A percentile compares a stretch with the other conserved stretches of the same genome.
These are phyloP conservation scores for Solanum medicagineum DNA, from an alignment of 257 asterid species.

Conservation along the genomic window DNA sequence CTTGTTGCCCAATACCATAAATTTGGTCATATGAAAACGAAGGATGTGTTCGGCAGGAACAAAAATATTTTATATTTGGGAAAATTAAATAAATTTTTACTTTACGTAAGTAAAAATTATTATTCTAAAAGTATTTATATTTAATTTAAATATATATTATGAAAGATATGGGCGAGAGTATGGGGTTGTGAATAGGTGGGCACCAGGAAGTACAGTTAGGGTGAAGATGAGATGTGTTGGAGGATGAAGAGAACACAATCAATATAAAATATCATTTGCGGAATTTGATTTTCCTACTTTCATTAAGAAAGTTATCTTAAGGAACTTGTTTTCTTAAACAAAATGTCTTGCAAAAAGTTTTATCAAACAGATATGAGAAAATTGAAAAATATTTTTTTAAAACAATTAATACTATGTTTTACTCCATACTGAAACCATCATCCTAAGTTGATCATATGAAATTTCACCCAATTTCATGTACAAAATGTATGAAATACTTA, in stretches of 20 bases:
- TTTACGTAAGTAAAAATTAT: neutral
- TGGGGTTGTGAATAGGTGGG: neutral
- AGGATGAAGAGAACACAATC: too few species aligned
- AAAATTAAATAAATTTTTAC: too few species aligned
- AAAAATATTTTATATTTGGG: rapidly evolving
- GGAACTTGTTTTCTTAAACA: neutral
- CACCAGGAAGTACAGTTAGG: neutral
- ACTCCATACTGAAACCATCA: neutral
- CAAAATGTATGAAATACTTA: too few species aligned
- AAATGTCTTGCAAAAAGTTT: neutral
- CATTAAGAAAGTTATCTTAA: neutral
- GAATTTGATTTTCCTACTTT: neutral
- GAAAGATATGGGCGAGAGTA: neutral
- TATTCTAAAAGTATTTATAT: neutral
- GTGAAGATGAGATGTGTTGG: neutral
- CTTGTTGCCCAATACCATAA: neutral
- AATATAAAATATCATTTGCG: neutral
- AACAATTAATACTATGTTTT: neutral
- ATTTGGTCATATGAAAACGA: neutral
- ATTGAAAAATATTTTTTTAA: neutral
- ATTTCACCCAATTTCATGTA: too few species aligned
- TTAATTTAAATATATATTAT: neutral
- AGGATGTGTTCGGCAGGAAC: neutral
- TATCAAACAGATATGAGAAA: neutral
- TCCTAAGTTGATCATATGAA: neutral